Percentiles rank a stretch among this genome's conserved stretches.
These are phyloP conservation scores for Apiotrichum sp. DNA, from an alignment of 1,284 basidiomycete genomes.

Conservation along the genomic window DNA sequence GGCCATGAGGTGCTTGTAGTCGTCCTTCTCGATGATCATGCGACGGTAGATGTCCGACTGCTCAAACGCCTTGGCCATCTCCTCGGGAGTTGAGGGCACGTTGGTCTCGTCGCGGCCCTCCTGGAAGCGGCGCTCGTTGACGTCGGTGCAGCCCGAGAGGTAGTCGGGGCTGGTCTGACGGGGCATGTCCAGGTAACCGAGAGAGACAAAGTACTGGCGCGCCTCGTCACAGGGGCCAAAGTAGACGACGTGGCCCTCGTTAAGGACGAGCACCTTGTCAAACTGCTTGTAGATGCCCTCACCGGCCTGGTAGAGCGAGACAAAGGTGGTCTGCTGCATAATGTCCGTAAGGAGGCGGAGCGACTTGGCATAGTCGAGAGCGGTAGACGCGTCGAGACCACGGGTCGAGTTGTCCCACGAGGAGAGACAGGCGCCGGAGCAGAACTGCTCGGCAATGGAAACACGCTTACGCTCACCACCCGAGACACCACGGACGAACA, in stretches of 20 bases:
- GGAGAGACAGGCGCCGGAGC: constrained; percentile 45
- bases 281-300: constrained; percentile 62
- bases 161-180: constrained; percentile 61
- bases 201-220: constrained; percentile 51
- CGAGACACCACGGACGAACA: constrained; percentile 52
- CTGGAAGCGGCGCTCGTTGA: constrained; percentile 77
- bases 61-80: constrained; percentile 64
- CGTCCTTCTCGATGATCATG: constrained; percentile 54
- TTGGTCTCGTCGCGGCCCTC: constrained; percentile 59
- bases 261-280: constrained; percentile 60
- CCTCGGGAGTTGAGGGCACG: constrained; percentile 67
- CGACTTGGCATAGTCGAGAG: constrained; percentile 55
- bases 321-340: constrained; percentile 48
- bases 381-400: constrained; percentile 55
- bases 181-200: constrained; percentile 50
- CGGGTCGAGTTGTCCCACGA: constrained; percentile 52
- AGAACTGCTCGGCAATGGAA: constrained; percentile 56
- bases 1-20: constrained; percentile 62
- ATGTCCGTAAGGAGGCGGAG: constrained; percentile 55
- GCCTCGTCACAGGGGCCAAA: constrained; percentile 53
- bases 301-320: constrained; percentile 56
- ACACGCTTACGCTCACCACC: constrained; percentile 50
- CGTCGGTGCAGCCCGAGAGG: constrained; percentile 62
- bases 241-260: constrained; percentile 53
- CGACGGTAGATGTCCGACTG: constrained; percentile 53